Conservation (phyloP, 306 rosid genomes). For the Castanospermum australe region DNA sequence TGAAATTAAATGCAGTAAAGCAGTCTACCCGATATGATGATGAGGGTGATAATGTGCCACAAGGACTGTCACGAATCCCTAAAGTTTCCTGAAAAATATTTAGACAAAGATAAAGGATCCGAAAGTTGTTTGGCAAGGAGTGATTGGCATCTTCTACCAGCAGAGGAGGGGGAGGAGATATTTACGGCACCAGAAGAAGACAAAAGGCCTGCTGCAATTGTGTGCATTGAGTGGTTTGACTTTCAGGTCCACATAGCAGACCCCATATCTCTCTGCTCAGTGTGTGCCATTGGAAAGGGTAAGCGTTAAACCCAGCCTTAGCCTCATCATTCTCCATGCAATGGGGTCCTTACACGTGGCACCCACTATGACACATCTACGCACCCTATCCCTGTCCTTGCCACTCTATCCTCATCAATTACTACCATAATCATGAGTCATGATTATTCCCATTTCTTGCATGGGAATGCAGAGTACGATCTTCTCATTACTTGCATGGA, state of each 20-base stretch:
- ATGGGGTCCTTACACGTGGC: constrained; percentile 23
- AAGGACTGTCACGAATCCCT: constrained; percentile 23
- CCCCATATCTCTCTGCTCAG: constrained; percentile 16
- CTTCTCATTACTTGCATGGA: constrained; percentile 9
- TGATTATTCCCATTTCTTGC: constrained; percentile 2
- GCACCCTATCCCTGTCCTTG: not conserved
- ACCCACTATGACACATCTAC: not conserved
- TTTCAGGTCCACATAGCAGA: constrained; percentile 21
- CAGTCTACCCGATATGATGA: not conserved
- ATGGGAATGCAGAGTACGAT: constrained; percentile 11
- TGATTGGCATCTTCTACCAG: constrained; percentile 37
- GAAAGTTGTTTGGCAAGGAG: constrained; percentile 53
- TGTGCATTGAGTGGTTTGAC: constrained; percentile 22
- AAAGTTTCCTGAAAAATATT: constrained; percentile 18
- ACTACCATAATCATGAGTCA: not conserved
- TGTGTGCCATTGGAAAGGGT: not conserved
- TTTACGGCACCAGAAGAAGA: constrained; percentile 26
- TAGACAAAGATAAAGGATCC: constrained; percentile 21
- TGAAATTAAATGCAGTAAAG: not conserved
- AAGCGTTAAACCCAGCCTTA: not conserved
- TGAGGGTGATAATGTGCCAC: not conserved
- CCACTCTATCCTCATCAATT: constrained; percentile 7
- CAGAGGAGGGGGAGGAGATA: not conserved
- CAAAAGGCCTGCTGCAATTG: constrained; percentile 23
- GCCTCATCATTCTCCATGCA: not conserved